Evolutionary conservation across 768 basidiomycete genomes (phyloP), one percentile per base, ranked within the genome.

Genomic region (Melanogaster broomeanus): DNA sequence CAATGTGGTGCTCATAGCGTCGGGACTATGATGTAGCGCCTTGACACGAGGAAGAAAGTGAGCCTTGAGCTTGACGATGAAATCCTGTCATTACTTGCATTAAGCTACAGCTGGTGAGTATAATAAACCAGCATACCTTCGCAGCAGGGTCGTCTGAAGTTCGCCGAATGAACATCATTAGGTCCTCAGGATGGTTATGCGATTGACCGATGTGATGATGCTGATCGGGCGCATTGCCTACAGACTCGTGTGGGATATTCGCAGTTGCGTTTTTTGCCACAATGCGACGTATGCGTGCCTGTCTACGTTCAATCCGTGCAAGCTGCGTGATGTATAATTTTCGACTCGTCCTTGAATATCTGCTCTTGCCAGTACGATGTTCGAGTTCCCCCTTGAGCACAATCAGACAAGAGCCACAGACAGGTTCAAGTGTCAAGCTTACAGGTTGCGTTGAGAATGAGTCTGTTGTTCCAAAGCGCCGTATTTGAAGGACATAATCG

Each of bases 11-110:
- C 15, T n/a, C 16, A 4, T 19, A 13, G 24, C 8, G 25, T 25
- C 22, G 8, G 33, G 31, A 11, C 38, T n/a, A n/a, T n/a, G n/a
- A 40, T 40, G 21, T 6, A 40, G 3, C 10, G 12, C 38, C 5
- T 11, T 35, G 25, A 33, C n/a, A 8, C 19, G 5, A 1, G 50
- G 48, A 0, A 74, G 61, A 3, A 72, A 54, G 48, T 76, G 74
- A 40, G 66, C 57, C 41, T 71, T 58, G 7, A 75, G 62, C 0
- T 56, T 44, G 1, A 58, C 57, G 11, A 67, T 19, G 45, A 72
- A 76, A 42, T 66, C 55, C 72, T 73, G 42, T 24, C 12, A 11
- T 8, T n/a, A n/a, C 16, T 30, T 35, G 34, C n/a, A n/a, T 31
- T 56, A 4, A 37, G 25, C 37, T 22, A 30, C 18, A 33, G 45